These are phyloP conservation scores for Cryptococcus deneoformans DNA, from an alignment of 1,284 basidiomycete species.

Conservation along the genomic window DNA sequence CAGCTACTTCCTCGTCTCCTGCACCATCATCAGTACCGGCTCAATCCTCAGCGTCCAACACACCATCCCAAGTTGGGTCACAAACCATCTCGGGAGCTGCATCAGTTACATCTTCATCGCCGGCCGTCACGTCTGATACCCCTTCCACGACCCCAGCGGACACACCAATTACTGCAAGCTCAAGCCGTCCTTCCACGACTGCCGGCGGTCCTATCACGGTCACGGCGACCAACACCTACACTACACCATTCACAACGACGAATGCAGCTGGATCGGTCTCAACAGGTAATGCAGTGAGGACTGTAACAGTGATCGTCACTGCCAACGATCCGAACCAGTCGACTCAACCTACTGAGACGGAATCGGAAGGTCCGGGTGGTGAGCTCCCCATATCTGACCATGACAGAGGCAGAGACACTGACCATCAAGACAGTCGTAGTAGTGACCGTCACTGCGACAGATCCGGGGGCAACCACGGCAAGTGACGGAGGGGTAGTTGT, in stretches of 20 bases:
- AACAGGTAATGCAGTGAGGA: slow-evolving; percentile 8
- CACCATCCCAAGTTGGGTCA: too few species aligned
- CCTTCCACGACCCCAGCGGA: not conserved
- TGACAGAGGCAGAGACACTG: not conserved
- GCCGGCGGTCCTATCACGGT: slow-evolving; percentile 9
- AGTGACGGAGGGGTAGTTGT: slow-evolving; percentile 19
- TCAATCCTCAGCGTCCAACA: too few species aligned
- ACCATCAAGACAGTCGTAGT: slow-evolving; percentile 4
- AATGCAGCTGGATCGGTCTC: slow-evolving; percentile 10
- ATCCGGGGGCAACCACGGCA: slow-evolving; percentile 15
- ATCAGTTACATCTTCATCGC: not conserved
- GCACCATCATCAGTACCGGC: not conserved
- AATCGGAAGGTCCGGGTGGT: not conserved
- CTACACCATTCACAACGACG: slow-evolving; percentile 7
- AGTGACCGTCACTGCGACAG: slow-evolving; percentile 21
- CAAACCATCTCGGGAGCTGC: not conserved
- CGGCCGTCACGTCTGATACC: not conserved
- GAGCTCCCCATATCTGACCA: not conserved
- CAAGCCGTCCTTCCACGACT: not conserved
- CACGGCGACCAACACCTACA: slow-evolving; percentile 15
- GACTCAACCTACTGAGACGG: not conserved
- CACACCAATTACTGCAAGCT: not conserved
- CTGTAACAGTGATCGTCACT: slow-evolving; percentile 20
- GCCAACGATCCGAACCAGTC: slow-evolving; percentile 5
- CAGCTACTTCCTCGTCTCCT: not conserved